phyloP scores from a whole-genome alignment of 495 filamentous ascomycete genomes.

The Tuber umbilicatum region DNA sequence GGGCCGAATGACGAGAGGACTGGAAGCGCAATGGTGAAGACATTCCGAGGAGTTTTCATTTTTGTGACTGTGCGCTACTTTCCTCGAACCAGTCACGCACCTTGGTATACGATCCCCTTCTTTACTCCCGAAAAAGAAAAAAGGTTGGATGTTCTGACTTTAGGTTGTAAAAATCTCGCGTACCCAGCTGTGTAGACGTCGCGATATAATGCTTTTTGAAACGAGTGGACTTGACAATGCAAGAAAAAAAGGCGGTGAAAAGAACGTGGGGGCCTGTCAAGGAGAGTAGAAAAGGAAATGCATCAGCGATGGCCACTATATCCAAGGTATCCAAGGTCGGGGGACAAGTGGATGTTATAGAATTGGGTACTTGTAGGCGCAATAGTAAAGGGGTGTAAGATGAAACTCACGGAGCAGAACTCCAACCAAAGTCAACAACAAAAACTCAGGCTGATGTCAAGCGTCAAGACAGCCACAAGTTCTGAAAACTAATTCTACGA shows the following conservation, averaged over 20 bases:
- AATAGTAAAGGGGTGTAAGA: constrained; percentile 32
- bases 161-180: constrained; percentile 13
- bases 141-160: constrained; percentile 8
- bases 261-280: constrained; percentile 37
- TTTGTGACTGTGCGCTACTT: constrained; percentile 12
- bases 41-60: constrained; percentile 37
- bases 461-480: constrained; percentile 12
- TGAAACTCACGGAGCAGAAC: constrained; percentile 38
- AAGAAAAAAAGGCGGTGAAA: constrained; percentile 25
- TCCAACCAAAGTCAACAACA: constrained; percentile 35
- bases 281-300: constrained; percentile 24
- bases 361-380: constrained; percentile 20
- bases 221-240: constrained; percentile 32
- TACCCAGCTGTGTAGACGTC: constrained; percentile 16
- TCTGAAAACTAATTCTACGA: constrained; percentile 17
- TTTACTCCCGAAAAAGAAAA: not conserved
- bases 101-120: constrained; percentile 15
- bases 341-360: constrained; percentile 30
- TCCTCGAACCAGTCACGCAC: not conserved
- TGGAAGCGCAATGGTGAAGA: constrained; percentile 30
- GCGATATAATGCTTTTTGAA: constrained; percentile 20
- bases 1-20: constrained; percentile 31
- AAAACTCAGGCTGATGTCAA: constrained; percentile 27
- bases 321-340: constrained; percentile 18
- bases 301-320: constrained; percentile 25